A percentile compares a stretch with the other conserved stretches of the same genome.
Conservation (phyloP, 108 stramenopile genomes). For the Cyclotella choctawhatcheeana region DNA sequence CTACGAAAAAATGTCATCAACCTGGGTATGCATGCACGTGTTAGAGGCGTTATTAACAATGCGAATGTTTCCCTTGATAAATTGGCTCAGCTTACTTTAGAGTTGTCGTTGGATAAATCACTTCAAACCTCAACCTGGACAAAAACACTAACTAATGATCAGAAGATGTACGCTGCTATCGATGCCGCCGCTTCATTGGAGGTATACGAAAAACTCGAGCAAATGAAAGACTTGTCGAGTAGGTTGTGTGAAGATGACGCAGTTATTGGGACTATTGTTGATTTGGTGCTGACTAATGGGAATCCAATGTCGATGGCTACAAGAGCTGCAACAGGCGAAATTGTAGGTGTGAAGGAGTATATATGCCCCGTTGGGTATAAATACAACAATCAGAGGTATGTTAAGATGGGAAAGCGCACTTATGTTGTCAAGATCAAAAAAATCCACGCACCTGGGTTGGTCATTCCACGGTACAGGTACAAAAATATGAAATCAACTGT, state of each 20-base stretch:
- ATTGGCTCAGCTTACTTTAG: background rate
- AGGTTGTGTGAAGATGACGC: slow-evolving; percentile 20
- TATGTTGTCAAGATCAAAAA: slow-evolving; percentile 13
- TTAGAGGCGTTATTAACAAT: background rate
- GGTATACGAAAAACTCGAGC: slow-evolving; percentile 10
- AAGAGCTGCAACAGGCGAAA: slow-evolving; percentile 27
- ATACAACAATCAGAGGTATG: background rate
- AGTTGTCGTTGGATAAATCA: background rate
- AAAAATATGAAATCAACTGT: background rate
- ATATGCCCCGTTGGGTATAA: slow-evolving; percentile 21
- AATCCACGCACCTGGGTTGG: slow-evolving; percentile 12
- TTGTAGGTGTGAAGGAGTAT: slow-evolving; percentile 2
- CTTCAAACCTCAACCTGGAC: slow-evolving; percentile 46
- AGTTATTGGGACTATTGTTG: slow-evolving; percentile 11
- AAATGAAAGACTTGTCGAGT: slow-evolving; percentile 33
- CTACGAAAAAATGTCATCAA: background rate
- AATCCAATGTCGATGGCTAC: slow-evolving; percentile 33
- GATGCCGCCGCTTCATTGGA: slow-evolving; percentile 55
- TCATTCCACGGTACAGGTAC: slow-evolving; percentile 1
- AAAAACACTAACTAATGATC: slow-evolving; percentile 23
- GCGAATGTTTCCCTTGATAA: background rate
- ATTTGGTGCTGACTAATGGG: slow-evolving; percentile 32
- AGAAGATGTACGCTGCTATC: slow-evolving; percentile 52
- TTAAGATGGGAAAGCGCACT: background rate
- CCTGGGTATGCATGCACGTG: background rate